phyloP scores from a whole-genome alignment of 331 rosid genomes.

The Arachis monticola region DNA sequence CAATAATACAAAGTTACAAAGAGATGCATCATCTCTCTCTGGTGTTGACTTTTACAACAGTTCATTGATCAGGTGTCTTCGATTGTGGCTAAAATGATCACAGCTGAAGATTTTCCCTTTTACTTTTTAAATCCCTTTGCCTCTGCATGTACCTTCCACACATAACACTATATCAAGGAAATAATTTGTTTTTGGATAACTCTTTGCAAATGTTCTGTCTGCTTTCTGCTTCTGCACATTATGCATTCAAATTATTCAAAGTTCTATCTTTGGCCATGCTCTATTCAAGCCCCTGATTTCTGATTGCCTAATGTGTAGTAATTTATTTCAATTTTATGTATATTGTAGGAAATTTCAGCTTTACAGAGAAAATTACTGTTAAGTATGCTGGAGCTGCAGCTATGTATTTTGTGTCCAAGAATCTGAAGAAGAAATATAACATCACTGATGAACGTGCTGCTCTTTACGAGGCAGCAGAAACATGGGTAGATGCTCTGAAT shows the following conservation, averaged over 20 bases:
- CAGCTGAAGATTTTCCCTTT: neutral
- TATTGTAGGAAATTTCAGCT: conserved; percentile 84
- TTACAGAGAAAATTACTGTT: conserved; percentile 71
- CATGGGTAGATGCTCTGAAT: conserved; percentile 91
- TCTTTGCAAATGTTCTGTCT: too few relatives aligned
- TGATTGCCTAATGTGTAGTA: conserved; percentile 22
- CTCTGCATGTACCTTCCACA: too few relatives aligned
- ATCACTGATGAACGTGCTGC: conserved; percentile 96
- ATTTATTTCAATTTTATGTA: conserved; percentile 10
- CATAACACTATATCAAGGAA: too few relatives aligned
- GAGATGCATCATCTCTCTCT: neutral
- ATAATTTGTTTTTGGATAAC: too few relatives aligned
- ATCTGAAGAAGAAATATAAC: conserved; percentile 92
- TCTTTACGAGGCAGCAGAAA: conserved; percentile 92
- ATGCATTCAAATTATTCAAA: too few relatives aligned
- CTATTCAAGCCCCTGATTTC: conserved; percentile 3
- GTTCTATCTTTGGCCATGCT: conserved; percentile 17
- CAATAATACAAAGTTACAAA: neutral
- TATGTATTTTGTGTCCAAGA: conserved; percentile 96
- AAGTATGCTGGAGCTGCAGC: conserved; percentile 99
- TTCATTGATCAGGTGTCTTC: neutral
- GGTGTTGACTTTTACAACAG: neutral
- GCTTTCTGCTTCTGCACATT: too few relatives aligned
- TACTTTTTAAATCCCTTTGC: too few relatives aligned
- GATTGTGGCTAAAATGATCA: conserved; percentile 15